Conservation (phyloP, 2,329 filamentous ascomycete species). For the Microascus cirrosus region DNA sequence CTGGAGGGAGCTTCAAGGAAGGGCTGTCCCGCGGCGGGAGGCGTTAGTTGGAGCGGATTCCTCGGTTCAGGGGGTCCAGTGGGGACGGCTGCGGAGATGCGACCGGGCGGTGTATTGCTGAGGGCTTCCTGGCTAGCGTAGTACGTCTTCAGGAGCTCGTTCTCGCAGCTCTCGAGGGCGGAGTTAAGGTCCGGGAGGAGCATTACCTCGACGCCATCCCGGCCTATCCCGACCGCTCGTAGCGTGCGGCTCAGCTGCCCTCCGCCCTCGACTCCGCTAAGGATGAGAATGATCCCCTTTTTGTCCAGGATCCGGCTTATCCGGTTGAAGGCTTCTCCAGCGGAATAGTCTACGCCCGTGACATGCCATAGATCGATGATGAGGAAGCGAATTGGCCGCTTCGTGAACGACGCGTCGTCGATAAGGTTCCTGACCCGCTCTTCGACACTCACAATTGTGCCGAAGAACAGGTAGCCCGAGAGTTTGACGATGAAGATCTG, state of each 20-base stretch:
- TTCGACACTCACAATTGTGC: conserved; percentile 92
- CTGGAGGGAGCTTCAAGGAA: conserved; percentile 7
- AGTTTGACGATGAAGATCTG: conserved; percentile 91
- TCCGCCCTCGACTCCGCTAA: conserved; percentile 71
- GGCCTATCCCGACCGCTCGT: conserved; percentile 67
- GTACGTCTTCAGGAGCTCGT: conserved; percentile 75
- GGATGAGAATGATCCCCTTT: conserved; percentile 67
- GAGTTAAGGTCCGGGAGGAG: conserved; percentile 87
- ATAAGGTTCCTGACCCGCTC: conserved; percentile 74
- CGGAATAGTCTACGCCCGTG: conserved; percentile 89
- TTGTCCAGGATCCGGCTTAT: conserved; percentile 75
- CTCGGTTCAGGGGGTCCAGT: background rate
- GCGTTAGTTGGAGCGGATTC: conserved; percentile 19
- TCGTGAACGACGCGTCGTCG: conserved; percentile 67
- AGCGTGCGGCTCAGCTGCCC: conserved; percentile 68
- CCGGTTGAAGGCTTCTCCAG: conserved; percentile 86
- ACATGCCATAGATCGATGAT: conserved; percentile 85
- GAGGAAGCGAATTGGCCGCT: conserved; percentile 76
- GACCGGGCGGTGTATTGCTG: conserved; percentile 26
- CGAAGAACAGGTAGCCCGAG: conserved; percentile 94
- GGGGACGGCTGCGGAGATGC: conserved; percentile 30
- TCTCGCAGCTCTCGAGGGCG: conserved; percentile 88
- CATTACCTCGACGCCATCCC: conserved; percentile 60
- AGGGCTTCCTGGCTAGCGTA: conserved; percentile 59
- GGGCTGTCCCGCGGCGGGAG: conserved; percentile 13